Evolutionary conservation across 2,329 filamentous ascomycete genomes (phyloP).

Genomic region (Hypocreales sp.): DNA sequence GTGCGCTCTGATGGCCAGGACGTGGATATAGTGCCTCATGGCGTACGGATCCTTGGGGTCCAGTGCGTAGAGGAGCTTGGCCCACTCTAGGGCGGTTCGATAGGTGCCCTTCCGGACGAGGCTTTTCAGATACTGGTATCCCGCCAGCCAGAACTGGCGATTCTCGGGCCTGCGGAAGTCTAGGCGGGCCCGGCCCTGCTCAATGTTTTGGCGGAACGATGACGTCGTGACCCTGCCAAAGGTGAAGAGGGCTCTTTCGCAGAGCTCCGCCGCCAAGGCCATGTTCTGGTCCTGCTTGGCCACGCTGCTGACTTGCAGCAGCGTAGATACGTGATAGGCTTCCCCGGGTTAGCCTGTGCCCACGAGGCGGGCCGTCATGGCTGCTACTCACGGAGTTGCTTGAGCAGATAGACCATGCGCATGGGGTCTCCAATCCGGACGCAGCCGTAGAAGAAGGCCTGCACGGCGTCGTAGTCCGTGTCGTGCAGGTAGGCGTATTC

Average conservation of each 20-base stretch:
- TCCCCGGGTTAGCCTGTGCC: neutral
- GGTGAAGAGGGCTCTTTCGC: slow-evolving; percentile 82
- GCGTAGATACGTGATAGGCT: slow-evolving; percentile 79
- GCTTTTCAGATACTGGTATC: slow-evolving; percentile 76
- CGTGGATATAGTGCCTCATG: slow-evolving; percentile 66
- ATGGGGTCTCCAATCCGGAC: slow-evolving; percentile 80
- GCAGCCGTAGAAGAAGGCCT: slow-evolving; percentile 59
- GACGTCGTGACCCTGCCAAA: slow-evolving; percentile 83
- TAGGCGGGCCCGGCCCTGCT: slow-evolving; percentile 64
- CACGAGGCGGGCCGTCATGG: neutral
- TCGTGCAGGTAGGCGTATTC: slow-evolving; percentile 73
- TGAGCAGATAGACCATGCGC: slow-evolving; percentile 59
- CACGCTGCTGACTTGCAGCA: slow-evolving; percentile 87
- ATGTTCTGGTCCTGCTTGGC: slow-evolving; percentile 85
- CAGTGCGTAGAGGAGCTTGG: slow-evolving; percentile 66
- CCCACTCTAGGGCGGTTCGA: slow-evolving; percentile 86
- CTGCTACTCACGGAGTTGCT: slow-evolving; percentile 20
- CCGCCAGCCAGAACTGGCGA: slow-evolving; percentile 80
- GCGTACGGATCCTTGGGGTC: slow-evolving; percentile 71
- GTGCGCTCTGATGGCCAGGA: slow-evolving; percentile 66
- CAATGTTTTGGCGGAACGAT: slow-evolving; percentile 60
- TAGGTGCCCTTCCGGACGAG: slow-evolving; percentile 85
- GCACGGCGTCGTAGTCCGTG: slow-evolving; percentile 54
- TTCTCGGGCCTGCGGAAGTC: slow-evolving; percentile 76
- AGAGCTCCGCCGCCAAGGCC: slow-evolving; percentile 69